These are phyloP conservation scores for Aspergillus eucalypticola DNA, from an alignment of 2,329 filamentous ascomycete species.

Conservation along the genomic window DNA sequence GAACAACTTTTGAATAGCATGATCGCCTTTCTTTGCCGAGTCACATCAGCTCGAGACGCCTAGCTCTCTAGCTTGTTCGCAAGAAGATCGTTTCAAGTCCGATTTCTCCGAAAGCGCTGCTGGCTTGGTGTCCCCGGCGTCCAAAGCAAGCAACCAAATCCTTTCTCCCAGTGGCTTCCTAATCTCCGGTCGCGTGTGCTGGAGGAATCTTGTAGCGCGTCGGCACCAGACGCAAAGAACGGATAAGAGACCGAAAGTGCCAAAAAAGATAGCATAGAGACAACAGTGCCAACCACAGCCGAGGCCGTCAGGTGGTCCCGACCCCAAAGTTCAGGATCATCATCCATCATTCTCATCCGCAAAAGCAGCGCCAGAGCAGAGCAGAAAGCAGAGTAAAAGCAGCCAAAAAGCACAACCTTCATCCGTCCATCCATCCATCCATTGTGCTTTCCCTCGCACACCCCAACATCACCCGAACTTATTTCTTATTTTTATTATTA, in stretches of 20 bases:
- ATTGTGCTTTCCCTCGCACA: not conserved
- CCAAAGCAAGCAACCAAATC: not conserved
- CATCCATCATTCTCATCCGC: constrained; percentile 15
- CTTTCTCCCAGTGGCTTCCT: not conserved
- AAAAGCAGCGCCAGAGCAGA: not conserved
- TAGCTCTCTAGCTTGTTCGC: not conserved
- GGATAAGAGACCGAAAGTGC: not conserved
- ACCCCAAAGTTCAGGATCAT: constrained; percentile 24
- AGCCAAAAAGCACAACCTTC: constrained; percentile 11
- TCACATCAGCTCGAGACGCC: not conserved
- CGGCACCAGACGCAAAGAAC: not conserved
- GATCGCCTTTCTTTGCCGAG: not conserved
- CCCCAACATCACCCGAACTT: too few species aligned
- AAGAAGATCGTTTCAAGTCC: not conserved
- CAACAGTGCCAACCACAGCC: constrained; percentile 22
- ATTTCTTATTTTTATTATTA: too few species aligned
- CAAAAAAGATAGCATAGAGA: not conserved
- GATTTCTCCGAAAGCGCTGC: not conserved
- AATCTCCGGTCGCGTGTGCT: constrained; percentile 2
- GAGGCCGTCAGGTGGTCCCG: constrained; percentile 37
- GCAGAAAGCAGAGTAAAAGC: constrained; percentile 4
- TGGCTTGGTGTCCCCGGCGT: not conserved
- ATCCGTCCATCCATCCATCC: constrained; percentile 1
- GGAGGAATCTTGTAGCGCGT: not conserved
- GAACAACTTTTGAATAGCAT: not conserved